Percentiles rank a stretch among this genome's conserved stretches.
These are phyloP conservation scores for Trichoderma parareesei DNA, from an alignment of 495 filamentous ascomycete genomes.

Conservation along the genomic window DNA sequence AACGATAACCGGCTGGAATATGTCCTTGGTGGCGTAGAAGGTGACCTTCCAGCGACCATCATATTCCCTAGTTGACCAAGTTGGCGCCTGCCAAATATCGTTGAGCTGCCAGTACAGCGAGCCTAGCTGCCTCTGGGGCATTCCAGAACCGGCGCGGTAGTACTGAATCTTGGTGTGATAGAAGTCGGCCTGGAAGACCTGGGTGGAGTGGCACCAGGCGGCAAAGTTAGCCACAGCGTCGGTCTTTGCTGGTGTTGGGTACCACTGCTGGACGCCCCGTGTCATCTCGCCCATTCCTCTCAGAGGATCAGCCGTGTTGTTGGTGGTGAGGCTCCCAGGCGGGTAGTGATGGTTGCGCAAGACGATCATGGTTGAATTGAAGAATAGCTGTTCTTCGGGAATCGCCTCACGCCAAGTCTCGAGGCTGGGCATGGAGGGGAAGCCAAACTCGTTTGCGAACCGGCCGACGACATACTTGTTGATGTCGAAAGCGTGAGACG, in stretches of 20 bases:
- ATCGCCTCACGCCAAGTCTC: slow-evolving; percentile 54
- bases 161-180: slow-evolving; percentile 57
- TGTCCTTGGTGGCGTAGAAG: slow-evolving; percentile 50
- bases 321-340: slow-evolving; percentile 40
- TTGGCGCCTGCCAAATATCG: slow-evolving; percentile 62
- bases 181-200: slow-evolving; percentile 61
- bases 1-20: slow-evolving; percentile 53
- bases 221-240: slow-evolving; percentile 57
- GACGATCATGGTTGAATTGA: slow-evolving; percentile 52
- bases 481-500: slow-evolving; percentile 46
- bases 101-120: slow-evolving; percentile 64
- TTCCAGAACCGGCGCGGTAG: slow-evolving; percentile 55
- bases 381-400: slow-evolving; percentile 40
- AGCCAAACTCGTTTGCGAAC: slow-evolving; percentile 64
- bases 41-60: slow-evolving; percentile 53
- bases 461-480: slow-evolving; percentile 50
- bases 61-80: slow-evolving; percentile 59
- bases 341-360: slow-evolving; percentile 63
- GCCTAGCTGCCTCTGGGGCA: slow-evolving; percentile 53
- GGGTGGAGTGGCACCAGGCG: slow-evolving; percentile 60
- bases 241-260: slow-evolving; percentile 51
- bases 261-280: slow-evolving; percentile 48
- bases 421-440: slow-evolving; percentile 57
- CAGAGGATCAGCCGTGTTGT: slow-evolving; percentile 29
- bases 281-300: slow-evolving; percentile 60